phyloP scores from a whole-genome alignment of 768 basidiomycete genomes.

The Leccinum boreale region DNA sequence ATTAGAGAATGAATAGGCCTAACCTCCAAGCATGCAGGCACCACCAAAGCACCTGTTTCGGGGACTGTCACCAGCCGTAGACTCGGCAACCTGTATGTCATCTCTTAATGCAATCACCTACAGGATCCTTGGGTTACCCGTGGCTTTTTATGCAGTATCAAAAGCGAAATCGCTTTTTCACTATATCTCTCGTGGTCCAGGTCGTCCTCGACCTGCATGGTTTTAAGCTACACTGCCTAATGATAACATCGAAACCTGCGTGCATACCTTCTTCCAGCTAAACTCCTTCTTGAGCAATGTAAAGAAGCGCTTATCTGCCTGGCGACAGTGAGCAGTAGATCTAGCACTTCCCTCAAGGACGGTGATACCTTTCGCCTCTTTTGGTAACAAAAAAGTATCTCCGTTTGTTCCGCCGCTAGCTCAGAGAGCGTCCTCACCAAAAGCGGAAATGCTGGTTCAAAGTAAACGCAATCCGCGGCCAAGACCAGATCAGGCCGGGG shows the following conservation, averaged over 20 bases:
- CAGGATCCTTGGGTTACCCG: neutral
- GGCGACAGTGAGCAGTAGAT: constrained; percentile 4
- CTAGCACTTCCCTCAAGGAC: neutral
- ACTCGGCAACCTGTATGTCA: neutral
- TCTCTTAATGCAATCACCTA: neutral
- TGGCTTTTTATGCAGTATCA: constrained; percentile 35
- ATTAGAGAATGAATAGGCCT: constrained; percentile 1
- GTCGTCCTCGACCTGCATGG: constrained; percentile 57
- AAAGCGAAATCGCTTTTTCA: constrained; percentile 64
- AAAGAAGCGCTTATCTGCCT: constrained; percentile 93
- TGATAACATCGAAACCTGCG: neutral
- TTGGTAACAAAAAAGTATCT: constrained; percentile 90
- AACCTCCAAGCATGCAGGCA: neutral
- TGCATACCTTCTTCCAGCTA: constrained; percentile 59
- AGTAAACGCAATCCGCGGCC: constrained; percentile 95
- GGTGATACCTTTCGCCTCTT: constrained; percentile 77
- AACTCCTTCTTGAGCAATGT: constrained; percentile 74
- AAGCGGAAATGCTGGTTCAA: constrained; percentile 88
- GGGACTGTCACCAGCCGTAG: neutral
- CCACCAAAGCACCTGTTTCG: neutral
- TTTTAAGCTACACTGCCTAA: neutral
- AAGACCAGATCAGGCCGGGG: constrained; percentile 68
- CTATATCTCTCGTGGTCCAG: constrained; percentile 54
- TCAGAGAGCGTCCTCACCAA: constrained; percentile 76
- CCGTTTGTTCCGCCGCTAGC: constrained; percentile 53